These are phyloP conservation scores for Filosporella fistucella DNA, from an alignment of 495 filamentous ascomycete genomes.

Conservation along the genomic window DNA sequence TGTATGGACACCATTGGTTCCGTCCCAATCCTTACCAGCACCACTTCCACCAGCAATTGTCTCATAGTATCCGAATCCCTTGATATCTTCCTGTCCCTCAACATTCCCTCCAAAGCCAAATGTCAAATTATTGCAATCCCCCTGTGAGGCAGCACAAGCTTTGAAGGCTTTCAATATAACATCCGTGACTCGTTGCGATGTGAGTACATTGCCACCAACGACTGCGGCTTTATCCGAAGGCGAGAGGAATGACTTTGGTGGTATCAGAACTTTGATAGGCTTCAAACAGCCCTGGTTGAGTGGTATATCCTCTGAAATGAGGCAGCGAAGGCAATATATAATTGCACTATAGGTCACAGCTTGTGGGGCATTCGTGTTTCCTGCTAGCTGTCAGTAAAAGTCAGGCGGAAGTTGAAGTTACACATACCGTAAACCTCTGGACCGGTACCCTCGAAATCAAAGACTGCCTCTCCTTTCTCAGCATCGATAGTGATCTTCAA, in stretches of 20 bases:
- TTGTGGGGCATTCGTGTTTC: conserved; percentile 89
- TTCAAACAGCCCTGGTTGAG: conserved; percentile 94
- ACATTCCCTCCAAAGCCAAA: conserved; percentile 79
- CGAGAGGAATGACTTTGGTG: conserved; percentile 74
- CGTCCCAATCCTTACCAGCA: conserved; percentile 82
- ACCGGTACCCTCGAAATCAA: conserved; percentile 89
- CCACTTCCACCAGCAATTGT: conserved; percentile 93
- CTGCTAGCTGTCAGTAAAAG: conserved; percentile 7
- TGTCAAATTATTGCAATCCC: conserved; percentile 88
- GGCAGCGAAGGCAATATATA: conserved; percentile 90
- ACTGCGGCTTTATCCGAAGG: conserved; percentile 88
- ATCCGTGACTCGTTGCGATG: conserved; percentile 85
- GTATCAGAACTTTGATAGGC: conserved; percentile 83
- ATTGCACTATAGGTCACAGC: conserved; percentile 93
- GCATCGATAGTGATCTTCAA: conserved; percentile 81
- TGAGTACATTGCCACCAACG: conserved; percentile 93
- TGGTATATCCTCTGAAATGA: conserved; percentile 91
- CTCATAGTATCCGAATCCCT: conserved; percentile 96
- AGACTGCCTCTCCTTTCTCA: conserved; percentile 78
- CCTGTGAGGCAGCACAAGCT: conserved; percentile 87
- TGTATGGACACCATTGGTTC: conserved; percentile 84
- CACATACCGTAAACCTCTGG: conserved; percentile 77
- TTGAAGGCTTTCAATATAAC: conserved; percentile 89
- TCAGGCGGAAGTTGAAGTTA: too few species aligned
- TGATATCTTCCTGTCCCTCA: conserved; percentile 53